Evolutionary conservation across 1,284 basidiomycete genomes (phyloP).

Genomic region (Ganoderma boninense): DNA sequence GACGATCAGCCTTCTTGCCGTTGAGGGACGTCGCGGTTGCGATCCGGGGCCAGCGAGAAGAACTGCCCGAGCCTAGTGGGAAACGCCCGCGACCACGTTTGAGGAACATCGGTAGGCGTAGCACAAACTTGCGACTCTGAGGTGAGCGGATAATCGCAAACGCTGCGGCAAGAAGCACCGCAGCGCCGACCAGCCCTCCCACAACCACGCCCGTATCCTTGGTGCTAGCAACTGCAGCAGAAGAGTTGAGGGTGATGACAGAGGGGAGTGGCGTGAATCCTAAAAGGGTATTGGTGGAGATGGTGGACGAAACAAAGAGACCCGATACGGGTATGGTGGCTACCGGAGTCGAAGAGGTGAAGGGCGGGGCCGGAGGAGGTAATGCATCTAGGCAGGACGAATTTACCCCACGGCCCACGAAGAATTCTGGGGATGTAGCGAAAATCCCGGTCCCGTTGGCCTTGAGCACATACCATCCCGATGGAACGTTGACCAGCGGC

Average conservation of each 20-base stretch:
- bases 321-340: not conserved
- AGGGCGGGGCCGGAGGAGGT: not conserved
- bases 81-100: not conserved
- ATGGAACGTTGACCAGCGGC: slow-evolving; percentile 36
- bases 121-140: not conserved
- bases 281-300: not conserved
- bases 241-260: not conserved
- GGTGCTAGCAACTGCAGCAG: not conserved
- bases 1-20: slow-evolving; percentile 2
- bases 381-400: slow-evolving; percentile 27
- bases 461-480: slow-evolving; percentile 36
- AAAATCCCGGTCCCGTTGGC: slow-evolving; percentile 19
- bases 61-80: not conserved
- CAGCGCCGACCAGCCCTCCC: not conserved
- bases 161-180: slow-evolving; percentile 1
- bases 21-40: not conserved
- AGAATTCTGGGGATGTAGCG: slow-evolving; percentile 32
- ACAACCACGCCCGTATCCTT: not conserved
- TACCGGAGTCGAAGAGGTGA: not conserved
- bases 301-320: not conserved
- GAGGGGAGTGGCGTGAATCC: not conserved
- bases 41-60: not conserved
- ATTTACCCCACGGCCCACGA: slow-evolving; percentile 31
- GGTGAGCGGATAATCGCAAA: not conserved
- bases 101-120: not conserved